phyloP scores from a whole-genome alignment of 2,329 filamentous ascomycete genomes.

The Aspergillus uvarum region DNA sequence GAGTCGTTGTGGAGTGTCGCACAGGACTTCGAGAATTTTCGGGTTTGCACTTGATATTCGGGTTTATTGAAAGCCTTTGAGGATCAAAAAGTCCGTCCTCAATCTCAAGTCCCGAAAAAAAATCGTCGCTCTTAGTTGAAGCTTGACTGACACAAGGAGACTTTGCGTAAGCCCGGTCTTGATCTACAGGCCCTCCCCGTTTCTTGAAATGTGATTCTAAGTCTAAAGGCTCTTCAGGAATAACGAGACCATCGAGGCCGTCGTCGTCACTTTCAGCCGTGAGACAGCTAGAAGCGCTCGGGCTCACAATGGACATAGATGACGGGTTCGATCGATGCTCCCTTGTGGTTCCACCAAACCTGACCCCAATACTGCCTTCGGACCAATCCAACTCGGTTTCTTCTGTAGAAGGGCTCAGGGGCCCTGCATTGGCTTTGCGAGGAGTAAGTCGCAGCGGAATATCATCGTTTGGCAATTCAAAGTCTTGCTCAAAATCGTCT shows the following conservation, averaged over 20 bases:
- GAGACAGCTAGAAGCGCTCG: slow-evolving; percentile 86
- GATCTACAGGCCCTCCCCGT: slow-evolving; percentile 55
- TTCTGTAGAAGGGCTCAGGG: slow-evolving; percentile 62
- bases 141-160: slow-evolving; percentile 19
- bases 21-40: slow-evolving; percentile 67
- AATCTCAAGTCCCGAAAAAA: slow-evolving; percentile 82
- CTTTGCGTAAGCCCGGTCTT: slow-evolving; percentile 34
- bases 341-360: slow-evolving; percentile 81
- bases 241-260: slow-evolving; percentile 80
- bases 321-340: slow-evolving; percentile 79
- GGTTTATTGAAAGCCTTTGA: slow-evolving; percentile 79
- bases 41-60: slow-evolving; percentile 85
- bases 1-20: slow-evolving; percentile 71
- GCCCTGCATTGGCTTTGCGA: slow-evolving; percentile 62
- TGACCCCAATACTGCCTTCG: slow-evolving; percentile 87
- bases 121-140: slow-evolving; percentile 62
- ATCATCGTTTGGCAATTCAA: slow-evolving; percentile 68
- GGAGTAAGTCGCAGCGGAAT: slow-evolving; percentile 62
- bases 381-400: slow-evolving; percentile 84
- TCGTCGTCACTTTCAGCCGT: slow-evolving; percentile 94
- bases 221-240: slow-evolving; percentile 80
- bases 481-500: slow-evolving; percentile 70
- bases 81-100: slow-evolving; percentile 80
- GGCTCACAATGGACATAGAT: slow-evolving; percentile 83
- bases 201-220: slow-evolving; percentile 76